These are phyloP conservation scores for Astrothelium macrocarpum DNA, from an alignment of 495 filamentous ascomycete species.

Conservation along the genomic window DNA sequence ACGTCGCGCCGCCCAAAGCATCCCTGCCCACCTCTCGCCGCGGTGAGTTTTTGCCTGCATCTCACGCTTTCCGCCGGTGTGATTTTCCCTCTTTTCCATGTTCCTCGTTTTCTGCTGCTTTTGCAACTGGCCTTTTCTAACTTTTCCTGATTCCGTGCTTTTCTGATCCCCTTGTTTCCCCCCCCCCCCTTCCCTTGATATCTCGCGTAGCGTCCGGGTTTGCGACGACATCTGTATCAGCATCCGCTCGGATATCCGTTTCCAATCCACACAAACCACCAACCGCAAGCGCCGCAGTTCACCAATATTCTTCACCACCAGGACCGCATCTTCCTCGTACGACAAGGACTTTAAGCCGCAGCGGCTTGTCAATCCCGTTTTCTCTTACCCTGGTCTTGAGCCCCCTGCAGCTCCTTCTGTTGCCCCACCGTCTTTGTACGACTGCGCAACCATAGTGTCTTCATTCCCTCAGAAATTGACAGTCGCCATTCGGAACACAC, in stretches of 20 bases:
- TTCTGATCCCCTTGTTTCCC: too few species aligned
- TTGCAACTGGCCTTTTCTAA: neutral
- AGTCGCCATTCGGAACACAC: neutral
- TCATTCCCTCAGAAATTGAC: neutral
- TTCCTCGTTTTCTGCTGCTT: neutral
- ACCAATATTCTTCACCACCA: neutral
- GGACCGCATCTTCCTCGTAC: neutral
- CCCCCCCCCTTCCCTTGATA: neutral
- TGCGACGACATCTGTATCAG: conserved; percentile 1
- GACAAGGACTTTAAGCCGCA: neutral
- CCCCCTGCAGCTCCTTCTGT: neutral
- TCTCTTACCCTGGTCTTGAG: neutral
- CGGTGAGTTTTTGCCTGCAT: neutral
- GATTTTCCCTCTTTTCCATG: neutral
- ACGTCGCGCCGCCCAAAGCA: neutral
- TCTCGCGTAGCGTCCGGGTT: neutral
- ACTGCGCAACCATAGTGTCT: neutral
- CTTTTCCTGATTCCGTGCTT: neutral
- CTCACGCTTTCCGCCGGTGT: neutral
- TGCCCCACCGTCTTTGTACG: neutral
- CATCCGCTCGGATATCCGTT: neutral
- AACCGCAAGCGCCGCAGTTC: neutral
- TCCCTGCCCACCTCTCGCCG: neutral
- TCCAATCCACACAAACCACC: neutral
- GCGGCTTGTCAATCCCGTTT: neutral